Evolutionary conservation across 164 flowering plant genomes (phyloP).

Genomic region (Echeveria elegans): DNA sequence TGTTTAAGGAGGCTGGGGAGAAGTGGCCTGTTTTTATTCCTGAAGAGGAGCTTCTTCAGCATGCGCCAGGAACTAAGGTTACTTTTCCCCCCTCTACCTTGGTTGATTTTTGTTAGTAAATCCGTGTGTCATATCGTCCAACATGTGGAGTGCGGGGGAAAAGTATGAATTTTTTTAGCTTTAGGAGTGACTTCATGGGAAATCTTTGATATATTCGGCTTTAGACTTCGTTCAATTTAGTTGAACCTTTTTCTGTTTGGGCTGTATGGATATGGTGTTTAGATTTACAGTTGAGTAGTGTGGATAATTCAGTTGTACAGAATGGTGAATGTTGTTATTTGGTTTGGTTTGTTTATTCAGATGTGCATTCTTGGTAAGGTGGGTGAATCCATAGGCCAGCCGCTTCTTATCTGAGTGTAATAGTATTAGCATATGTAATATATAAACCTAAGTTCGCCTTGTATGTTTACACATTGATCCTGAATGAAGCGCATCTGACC

Average conservation of each 20-base stretch:
- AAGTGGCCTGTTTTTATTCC: slow-evolving; percentile 88
- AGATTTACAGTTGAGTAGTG: no score
- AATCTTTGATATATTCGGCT: no score
- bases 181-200: no score
- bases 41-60: slow-evolving; percentile 53
- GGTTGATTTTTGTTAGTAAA: not conserved
- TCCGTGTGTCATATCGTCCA: slow-evolving; percentile 21
- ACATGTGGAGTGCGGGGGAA: slow-evolving; percentile 11
- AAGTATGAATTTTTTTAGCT: no score
- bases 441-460: not conserved
- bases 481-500: not conserved
- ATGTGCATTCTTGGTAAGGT: no score
- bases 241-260: no score
- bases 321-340: not conserved
- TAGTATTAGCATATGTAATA: not conserved
- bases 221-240: no score
- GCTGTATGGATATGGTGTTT: not conserved
- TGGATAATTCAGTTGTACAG: not conserved
- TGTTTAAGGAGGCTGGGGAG: slow-evolving; percentile 87
- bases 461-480: not conserved
- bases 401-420: not conserved
- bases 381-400: no score
- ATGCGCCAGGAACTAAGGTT: slow-evolving; percentile 68
- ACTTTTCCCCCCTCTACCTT: not conserved
- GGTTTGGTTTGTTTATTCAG: no score